Evolutionary conservation across 192 early-diverging fungal genomes (phyloP), one percentile per base, ranked within the genome.

Genomic region (Coemansia sp.): DNA sequence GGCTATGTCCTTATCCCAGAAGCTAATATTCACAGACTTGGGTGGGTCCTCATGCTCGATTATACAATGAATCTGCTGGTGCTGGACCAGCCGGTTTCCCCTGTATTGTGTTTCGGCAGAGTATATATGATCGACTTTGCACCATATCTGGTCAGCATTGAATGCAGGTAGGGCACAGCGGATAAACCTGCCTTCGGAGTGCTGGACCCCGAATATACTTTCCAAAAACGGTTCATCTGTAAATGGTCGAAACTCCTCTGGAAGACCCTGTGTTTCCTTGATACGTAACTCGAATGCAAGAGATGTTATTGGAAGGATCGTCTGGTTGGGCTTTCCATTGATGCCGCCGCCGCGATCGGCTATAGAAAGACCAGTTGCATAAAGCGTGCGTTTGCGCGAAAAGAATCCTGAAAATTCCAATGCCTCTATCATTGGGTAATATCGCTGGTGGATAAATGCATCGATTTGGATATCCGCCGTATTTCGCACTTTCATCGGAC

Each of bases 71-170:
- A 77, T 48, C 16, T 31, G 35, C 35, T 43, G 58, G 25, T 48
- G 31, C 29, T 28, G 13, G 18, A 37, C 56, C 21, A 34, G 58
- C 15, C 56, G 58, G 23, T 57, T 61, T 31, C 64, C 30, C 7
- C 37, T 35, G 30, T 52, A 34, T 12, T 29, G 39, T 20, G 31
- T 52, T 15, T 29, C 8, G 2, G 56, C 18, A 21, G 61, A 39
- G 39, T 29, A 21, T 26, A 71, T 67, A 16, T 25, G 9, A 10
- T 66, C 64, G 20, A 79, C 51, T 30, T 60, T 66, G 66, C 77
- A 70, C 77, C 77, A 79, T 28, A 79, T 53, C 65, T 79, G 77
- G 37, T 74, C 72, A 0, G 77, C 77, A 43, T 70, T 48, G 68
- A 79, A 74, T 33, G 48, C 51, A 9, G 77, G 77, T 4, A 20